These are phyloP conservation scores for Chalaropsis thielavioides DNA, from an alignment of 2,329 filamentous ascomycete genomes.

Conservation along the genomic window DNA sequence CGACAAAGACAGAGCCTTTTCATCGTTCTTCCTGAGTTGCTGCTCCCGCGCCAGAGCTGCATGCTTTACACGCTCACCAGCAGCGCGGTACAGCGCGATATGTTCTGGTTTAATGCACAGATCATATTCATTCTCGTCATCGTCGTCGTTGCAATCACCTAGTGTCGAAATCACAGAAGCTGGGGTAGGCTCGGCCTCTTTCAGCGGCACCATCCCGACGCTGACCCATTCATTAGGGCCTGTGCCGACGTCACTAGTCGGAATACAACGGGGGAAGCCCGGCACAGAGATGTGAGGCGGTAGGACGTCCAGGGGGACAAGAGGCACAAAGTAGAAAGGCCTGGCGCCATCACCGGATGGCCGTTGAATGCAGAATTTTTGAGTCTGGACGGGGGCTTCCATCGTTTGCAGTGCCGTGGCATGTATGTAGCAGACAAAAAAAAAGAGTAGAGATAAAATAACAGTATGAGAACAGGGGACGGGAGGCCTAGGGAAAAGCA, in stretches of 20 bases:
- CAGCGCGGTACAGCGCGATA: neutral
- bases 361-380: constrained; percentile 31
- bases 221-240: neutral
- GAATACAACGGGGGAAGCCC: constrained; percentile 31
- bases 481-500: neutral
- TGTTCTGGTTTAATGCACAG: neutral
- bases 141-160: neutral
- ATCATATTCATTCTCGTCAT: neutral
- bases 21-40: neutral
- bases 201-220: neutral
- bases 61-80: neutral
- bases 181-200: neutral
- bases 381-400: neutral
- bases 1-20: neutral
- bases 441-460: neutral
- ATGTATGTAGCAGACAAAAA: neutral
- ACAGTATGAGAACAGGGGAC: neutral
- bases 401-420: neutral
- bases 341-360: constrained; percentile 24
- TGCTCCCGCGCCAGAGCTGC: no score
- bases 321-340: constrained; percentile 30
- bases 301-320: constrained; percentile 40
- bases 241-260: constrained; percentile 24
- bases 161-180: neutral
- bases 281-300: constrained; percentile 32